Evolutionary conservation across 2,329 filamentous ascomycete species (phyloP), one percentile per base, ranked within the genome.

Genomic region (Alternaria brassicicola): DNA sequence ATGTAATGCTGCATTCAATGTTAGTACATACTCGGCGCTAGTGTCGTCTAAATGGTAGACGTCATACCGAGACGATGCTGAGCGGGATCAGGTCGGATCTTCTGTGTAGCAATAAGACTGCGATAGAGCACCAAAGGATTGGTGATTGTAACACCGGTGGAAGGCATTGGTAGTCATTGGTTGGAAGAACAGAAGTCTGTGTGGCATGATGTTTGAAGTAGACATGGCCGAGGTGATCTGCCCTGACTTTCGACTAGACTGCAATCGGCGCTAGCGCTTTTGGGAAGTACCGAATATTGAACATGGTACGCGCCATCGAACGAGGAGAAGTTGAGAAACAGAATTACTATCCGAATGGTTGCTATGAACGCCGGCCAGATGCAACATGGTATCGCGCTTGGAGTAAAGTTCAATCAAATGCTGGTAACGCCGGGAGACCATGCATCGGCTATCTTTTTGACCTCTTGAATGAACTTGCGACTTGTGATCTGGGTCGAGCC

Each of bases 41-140:
- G 66, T 64, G 54, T 47, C 15, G 21, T 28, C 30, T 26, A 36
- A 70, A 70, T 74, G 65, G 68, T 73, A 65, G 68, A 75, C 70
- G 72, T 76, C 71, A 77, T 70, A 76, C 76, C 75, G 6, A 92
- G 81, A 19, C 89, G 85, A 74, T 92, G 88, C 72, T 92, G 89
- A 21, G 88, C 84, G 5, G 86, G 85, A 76, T 94, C 91, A 8
- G 90, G 88, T 45, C 83, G 80, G 72, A 89, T 90, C 45, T 85
- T 77, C 48, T 88, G 86, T 4, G 88, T 88, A 6, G 88, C 85
- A 33, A 94, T 76, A 13, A 93, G 80, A 21, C 89, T 85, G 57
- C 89, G 85, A 76, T 94, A 94, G 62, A 92, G 88, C 61, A 93
- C 86, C 60, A 93, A 79, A 3, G 90, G 91, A 70, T 93, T 92